Evolutionary conservation across 2,329 filamentous ascomycete genomes (phyloP).

Genomic region (Intubia oerlemansii): DNA sequence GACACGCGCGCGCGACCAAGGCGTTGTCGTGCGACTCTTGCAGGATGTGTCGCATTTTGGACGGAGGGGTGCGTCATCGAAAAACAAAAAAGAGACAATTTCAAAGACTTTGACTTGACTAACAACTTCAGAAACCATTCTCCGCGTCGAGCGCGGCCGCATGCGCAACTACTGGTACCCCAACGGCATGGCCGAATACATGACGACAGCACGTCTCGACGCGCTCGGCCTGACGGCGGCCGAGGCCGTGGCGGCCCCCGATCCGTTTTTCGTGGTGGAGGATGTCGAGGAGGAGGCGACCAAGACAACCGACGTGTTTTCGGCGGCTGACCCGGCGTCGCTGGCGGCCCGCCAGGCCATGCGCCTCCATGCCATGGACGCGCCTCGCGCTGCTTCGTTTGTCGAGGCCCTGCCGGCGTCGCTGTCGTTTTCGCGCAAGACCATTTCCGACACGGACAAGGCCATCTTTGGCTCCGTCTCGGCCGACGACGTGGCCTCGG

Average conservation of each 20-base stretch:
- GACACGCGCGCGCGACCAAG: slow-evolving; percentile 16
- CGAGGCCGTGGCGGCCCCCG: slow-evolving; percentile 12
- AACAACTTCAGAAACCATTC: slow-evolving; percentile 12
- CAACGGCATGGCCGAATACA: slow-evolving; percentile 14
- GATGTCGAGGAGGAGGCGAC: not conserved
- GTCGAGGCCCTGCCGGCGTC: slow-evolving; percentile 15
- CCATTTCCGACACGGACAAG: slow-evolving; percentile 10
- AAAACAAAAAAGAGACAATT: not conserved
- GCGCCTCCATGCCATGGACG: slow-evolving; percentile 9
- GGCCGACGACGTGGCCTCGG: slow-evolving; percentile 14
- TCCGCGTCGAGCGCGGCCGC: slow-evolving; percentile 14
- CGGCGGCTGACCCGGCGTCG: not conserved
- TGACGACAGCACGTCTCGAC: slow-evolving; percentile 13
- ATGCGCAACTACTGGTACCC: slow-evolving; percentile 18
- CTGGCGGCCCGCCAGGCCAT: not conserved
- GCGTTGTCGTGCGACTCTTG: slow-evolving; percentile 22
- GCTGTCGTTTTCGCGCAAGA: slow-evolving; percentile 18
- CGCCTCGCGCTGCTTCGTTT: slow-evolving; percentile 15
- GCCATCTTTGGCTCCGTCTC: slow-evolving; percentile 23
- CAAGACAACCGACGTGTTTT: not conserved
- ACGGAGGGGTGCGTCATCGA: slow-evolving; percentile 14
- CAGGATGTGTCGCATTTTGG: slow-evolving; percentile 19
- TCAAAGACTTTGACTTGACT: no score
- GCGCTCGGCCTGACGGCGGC: slow-evolving; percentile 11
- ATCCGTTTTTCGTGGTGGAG: slow-evolving; percentile 9